Base-by-base conservation (phyloP, 768 basidiomycete genomes). In the Termitomyces sp. region DNA sequence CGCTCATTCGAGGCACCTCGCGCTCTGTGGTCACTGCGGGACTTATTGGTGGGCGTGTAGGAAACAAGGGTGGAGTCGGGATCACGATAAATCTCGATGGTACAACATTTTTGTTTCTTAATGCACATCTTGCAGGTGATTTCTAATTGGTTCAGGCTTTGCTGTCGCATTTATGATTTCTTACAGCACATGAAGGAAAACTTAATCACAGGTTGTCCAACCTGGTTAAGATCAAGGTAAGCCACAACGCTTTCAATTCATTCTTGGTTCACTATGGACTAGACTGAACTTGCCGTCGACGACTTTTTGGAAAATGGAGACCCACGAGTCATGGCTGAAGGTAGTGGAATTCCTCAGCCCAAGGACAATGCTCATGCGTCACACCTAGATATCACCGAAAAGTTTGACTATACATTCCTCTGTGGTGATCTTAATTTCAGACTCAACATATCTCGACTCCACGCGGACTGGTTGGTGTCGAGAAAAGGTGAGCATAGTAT, bases 61-160 rank as follows among this genome's bases (percentile, higher is more conserved):
- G 95, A 6, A 98, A 98, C 68, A 98, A 98, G 68, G 84, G 95
- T 1, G 92, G 89, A 16, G 91, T 95, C 26, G 94, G 92, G n/a
- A 87, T 97, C 61, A 90, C 88, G 59, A 71, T 96, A 45, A 87
- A 93, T 63, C 75, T 98, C 20, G 85, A 83, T 48, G 88, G 86
- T n/a, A 86, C 83, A 24, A 88, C 92, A 0, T 78, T 97, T 46
- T 76, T 98, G 13, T 96, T 98, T 69, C 72, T 97, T 64, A 97
- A 96, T 64, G 89, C 92, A 0, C 95, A 98, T 70, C 76, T 97
- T 26, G 91, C 95, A 20, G 94, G 92, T 84, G 60, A 40, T 75
- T 58, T 20, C 13, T 32, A 26, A 14, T 13, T 30, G 13, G 9
- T 54, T 44, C 18, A 1, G 26, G 16, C 54, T 42, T 54, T 24